Evolutionary conservation across 108 stramenopile species (phyloP).

Genomic region (Skeletonema costatum): DNA sequence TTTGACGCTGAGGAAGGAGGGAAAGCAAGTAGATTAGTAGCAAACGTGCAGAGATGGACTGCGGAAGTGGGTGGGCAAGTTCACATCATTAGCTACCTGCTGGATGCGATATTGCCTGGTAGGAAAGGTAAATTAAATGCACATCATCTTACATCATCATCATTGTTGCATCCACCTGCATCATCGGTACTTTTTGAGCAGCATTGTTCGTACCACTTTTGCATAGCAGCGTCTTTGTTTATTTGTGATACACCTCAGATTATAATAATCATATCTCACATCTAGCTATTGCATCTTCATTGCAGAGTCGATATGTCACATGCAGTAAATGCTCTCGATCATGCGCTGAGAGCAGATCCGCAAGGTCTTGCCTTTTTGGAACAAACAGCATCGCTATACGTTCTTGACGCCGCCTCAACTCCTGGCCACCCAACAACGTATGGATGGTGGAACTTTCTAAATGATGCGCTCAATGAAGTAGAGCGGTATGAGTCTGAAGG

Average conservation of each 20-base stretch:
- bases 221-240: neutral
- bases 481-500: constrained; percentile 56
- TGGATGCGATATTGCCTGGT: neutral
- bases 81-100: neutral
- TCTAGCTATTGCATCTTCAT: neutral
- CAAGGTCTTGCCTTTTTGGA: constrained; percentile 75
- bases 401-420: constrained; percentile 69
- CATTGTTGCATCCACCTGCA: neutral
- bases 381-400: constrained; percentile 71
- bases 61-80: neutral
- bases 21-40: neutral
- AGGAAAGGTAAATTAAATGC: neutral
- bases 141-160: neutral
- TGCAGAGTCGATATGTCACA: constrained; percentile 13
- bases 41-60: neutral
- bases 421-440: constrained; percentile 65
- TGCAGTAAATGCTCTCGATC: constrained; percentile 64
- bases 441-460: constrained; percentile 85
- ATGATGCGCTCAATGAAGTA: constrained; percentile 78
- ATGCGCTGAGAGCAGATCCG: constrained; percentile 65
- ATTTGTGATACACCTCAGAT: neutral
- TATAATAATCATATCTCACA: neutral
- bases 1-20: neutral
- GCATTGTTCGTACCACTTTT: neutral
- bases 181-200: neutral